Evolutionary conservation across 1,284 basidiomycete genomes (phyloP).

Genomic region (Boletellus deceptivus): DNA sequence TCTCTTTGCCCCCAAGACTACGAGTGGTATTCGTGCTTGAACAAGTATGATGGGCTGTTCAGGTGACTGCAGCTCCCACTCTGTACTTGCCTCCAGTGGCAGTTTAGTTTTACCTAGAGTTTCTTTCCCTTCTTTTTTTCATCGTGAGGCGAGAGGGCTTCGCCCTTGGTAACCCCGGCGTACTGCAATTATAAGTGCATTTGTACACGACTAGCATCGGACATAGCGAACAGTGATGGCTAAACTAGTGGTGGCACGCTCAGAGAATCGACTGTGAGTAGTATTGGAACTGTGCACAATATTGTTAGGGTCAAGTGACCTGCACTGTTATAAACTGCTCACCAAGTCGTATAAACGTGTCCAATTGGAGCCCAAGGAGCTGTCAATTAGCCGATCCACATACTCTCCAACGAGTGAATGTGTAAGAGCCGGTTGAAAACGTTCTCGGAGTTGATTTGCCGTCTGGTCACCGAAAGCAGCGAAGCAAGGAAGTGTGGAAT

Average conservation of each 20-base stretch:
- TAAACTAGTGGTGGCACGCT: constrained; percentile 14
- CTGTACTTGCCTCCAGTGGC: constrained; percentile 2
- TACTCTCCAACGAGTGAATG: constrained; percentile 87
- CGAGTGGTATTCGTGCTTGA: constrained; percentile 79
- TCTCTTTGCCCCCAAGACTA: constrained; percentile 47
- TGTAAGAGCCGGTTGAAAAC: constrained; percentile 91
- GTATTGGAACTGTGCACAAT: constrained; percentile 66
- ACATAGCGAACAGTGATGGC: background rate
- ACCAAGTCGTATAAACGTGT: constrained; percentile 91
- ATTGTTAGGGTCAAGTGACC: constrained; percentile 4
- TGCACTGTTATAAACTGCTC: constrained; percentile 26
- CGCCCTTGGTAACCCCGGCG: background rate
- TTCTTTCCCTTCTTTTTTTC: too few species aligned
- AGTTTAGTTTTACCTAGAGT: background rate
- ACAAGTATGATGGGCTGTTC: constrained; percentile 67
- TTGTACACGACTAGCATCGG: background rate
- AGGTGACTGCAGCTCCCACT: constrained; percentile 8
- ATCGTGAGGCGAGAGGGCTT: too few species aligned
- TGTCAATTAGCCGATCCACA: constrained; percentile 84
- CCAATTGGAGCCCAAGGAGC: constrained; percentile 88
- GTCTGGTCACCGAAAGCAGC: constrained; percentile 89
- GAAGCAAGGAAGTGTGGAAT: constrained; percentile 93
- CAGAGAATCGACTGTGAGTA: constrained; percentile 81
- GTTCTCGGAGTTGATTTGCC: constrained; percentile 81
- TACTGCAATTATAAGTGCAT: background rate